A percentile compares a stretch with the other conserved stretches of the same genome.
Evolutionary conservation across 2,329 filamentous ascomycete species (phyloP).

Genomic region (Calonectria honghensis): DNA sequence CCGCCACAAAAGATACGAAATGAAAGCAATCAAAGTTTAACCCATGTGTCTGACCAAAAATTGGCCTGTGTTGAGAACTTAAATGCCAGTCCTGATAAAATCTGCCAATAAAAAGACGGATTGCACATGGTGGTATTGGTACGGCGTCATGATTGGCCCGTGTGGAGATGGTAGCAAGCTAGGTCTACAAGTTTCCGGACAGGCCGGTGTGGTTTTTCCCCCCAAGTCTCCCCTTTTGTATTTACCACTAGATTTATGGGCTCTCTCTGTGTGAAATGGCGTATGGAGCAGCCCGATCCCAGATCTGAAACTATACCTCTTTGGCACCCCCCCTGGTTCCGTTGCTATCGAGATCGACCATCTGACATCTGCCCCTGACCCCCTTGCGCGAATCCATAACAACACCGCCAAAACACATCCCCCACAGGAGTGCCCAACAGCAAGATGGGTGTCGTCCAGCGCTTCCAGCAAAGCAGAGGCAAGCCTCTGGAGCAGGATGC

Average conservation of each 20-base stretch:
- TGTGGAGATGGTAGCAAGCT: conserved; percentile 16
- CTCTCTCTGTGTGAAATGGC: not conserved
- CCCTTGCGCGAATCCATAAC: conserved; percentile 13
- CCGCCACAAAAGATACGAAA: not conserved
- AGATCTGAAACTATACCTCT: conserved; percentile 23
- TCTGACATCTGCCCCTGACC: conserved; percentile 18
- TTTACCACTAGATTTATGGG: not conserved
- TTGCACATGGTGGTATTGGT: conserved; percentile 11
- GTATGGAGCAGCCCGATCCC: not conserved
- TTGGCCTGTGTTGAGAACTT: conserved; percentile 8
- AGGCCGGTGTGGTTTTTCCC: not conserved
- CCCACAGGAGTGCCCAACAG: not conserved
- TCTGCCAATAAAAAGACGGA: conserved; percentile 18
- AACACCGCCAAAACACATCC: not conserved
- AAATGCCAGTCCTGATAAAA: not conserved
- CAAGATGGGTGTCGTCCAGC: conserved; percentile 7
- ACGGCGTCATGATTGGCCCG: conserved; percentile 19
- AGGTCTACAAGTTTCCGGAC: conserved; percentile 10
- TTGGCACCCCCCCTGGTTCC: conserved; percentile 1
- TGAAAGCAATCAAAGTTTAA: conserved; percentile 6
- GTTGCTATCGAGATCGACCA: conserved; percentile 2
- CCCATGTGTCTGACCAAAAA: not conserved
- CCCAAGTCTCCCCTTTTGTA: conserved; percentile 3
- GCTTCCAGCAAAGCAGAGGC: not conserved
- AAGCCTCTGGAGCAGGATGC: not conserved